phyloP scores from a whole-genome alignment of 2,329 filamentous ascomycete species.

The Hypocreales sp. region DNA sequence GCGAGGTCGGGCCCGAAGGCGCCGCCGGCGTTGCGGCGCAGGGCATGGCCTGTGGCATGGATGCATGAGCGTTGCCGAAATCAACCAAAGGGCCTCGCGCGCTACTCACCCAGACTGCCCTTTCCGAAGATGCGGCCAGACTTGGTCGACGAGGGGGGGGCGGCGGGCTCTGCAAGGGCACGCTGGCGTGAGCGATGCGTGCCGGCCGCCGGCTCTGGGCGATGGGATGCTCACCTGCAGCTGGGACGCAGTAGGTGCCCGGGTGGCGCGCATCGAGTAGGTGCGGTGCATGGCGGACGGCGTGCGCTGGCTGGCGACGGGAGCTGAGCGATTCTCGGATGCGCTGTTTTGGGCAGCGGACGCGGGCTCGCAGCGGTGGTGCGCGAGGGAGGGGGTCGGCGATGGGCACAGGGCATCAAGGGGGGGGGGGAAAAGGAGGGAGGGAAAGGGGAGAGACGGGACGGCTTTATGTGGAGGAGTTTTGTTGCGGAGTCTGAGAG shows the following conservation, averaged over 20 bases:
- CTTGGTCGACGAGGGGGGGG: conserved; percentile 90
- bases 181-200: not conserved
- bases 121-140: conserved; percentile 77
- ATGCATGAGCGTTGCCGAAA: no score
- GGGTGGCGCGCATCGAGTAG: conserved; percentile 95
- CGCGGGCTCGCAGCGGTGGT: no score
- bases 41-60: conserved; percentile 38
- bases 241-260: conserved; percentile 84
- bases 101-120: conserved; percentile 64
- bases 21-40: conserved; percentile 60
- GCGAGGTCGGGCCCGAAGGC: conserved; percentile 76
- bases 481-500: no score
- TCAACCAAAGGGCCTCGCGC: no score
- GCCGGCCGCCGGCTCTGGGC: no score
- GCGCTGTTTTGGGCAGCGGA: not conserved
- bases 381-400: no score
- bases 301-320: not conserved
- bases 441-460: conserved; percentile 2
- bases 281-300: conserved; percentile 73
- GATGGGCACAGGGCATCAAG: conserved; percentile 1
- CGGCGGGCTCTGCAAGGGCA: conserved; percentile 74
- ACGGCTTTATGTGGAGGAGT: conserved; percentile 5
- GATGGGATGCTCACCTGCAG: conserved; percentile 37
- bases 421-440: conserved; percentile 1
- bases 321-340: not conserved